Evolutionary conservation across 2,329 filamentous ascomycete genomes (phyloP).

Genomic region (Grosmannia serpens): DNA sequence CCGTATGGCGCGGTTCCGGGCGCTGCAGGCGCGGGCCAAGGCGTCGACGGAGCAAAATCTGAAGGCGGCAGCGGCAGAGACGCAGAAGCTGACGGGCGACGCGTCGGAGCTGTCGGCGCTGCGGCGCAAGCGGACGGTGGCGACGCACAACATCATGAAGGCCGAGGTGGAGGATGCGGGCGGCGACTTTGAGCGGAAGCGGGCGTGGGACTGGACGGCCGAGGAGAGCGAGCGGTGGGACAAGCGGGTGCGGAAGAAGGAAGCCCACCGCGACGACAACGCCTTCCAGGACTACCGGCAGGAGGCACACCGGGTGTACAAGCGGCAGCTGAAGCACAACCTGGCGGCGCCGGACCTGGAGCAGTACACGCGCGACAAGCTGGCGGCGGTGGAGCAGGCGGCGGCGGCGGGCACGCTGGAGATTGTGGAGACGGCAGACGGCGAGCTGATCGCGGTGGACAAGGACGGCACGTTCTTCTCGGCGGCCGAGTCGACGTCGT

Average conservation of each 20-base stretch:
- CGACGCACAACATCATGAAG: slow-evolving; percentile 86
- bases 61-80: slow-evolving; percentile 73
- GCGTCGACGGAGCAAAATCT: slow-evolving; percentile 62
- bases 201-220: slow-evolving; percentile 96
- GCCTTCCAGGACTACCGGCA: slow-evolving; percentile 82
- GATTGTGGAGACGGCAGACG: slow-evolving; percentile 89
- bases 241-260: slow-evolving; percentile 76
- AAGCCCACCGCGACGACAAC: slow-evolving; percentile 67
- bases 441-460: slow-evolving; percentile 89
- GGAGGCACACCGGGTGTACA: slow-evolving; percentile 87
- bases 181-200: slow-evolving; percentile 92
- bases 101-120: slow-evolving; percentile 65
- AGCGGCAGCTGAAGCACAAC: slow-evolving; percentile 65
- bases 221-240: slow-evolving; percentile 96
- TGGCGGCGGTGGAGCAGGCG: slow-evolving; percentile 71
- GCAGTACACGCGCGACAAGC: slow-evolving; percentile 77
- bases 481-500: slow-evolving; percentile 61
- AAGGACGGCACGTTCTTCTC: slow-evolving; percentile 85
- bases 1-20: slow-evolving; percentile 72
- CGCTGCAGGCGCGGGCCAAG: slow-evolving; percentile 71
- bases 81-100: slow-evolving; percentile 66
- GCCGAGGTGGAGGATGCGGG: slow-evolving; percentile 76
- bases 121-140: slow-evolving; percentile 77
- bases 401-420: slow-evolving; percentile 77
- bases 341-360: slow-evolving; percentile 65